Conservation (phyloP, 768 basidiomycete genomes). For the Exidia glandulosa region DNA sequence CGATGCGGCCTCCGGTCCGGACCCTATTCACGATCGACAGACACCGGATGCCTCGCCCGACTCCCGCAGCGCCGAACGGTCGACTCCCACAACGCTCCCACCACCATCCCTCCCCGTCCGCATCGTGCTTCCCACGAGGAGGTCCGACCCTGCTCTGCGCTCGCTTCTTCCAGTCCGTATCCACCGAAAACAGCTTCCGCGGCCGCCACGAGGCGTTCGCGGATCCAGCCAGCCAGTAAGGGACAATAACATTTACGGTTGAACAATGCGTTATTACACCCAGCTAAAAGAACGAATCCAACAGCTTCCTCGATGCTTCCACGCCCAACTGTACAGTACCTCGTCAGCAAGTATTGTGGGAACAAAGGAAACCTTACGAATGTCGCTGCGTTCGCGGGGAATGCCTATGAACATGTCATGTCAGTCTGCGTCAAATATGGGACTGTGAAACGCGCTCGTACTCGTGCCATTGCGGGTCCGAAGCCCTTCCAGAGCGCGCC, state of each 20-base stretch:
- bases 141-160: no score
- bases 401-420: conserved; percentile 46
- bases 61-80: no score
- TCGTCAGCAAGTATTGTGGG: background rate
- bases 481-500: conserved; percentile 93
- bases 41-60: no score
- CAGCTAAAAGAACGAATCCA: conserved; percentile 54
- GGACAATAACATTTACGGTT: background rate
- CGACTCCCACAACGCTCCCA: no score
- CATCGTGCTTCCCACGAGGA: no score
- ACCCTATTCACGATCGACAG: no score
- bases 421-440: conserved; percentile 5
- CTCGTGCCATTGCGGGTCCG: conserved; percentile 91
- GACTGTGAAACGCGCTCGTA: conserved; percentile 25
- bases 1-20: no score
- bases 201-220: no score
- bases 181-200: no score
- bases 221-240: no score
- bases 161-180: no score
- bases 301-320: conserved; percentile 73
- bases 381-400: conserved; percentile 94
- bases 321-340: conserved; percentile 62
- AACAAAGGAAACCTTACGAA: conserved; percentile 45
- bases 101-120: no score
- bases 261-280: background rate